Evolutionary conservation across 2,329 filamentous ascomycete species (phyloP).

Genomic region (Fusarium sp.): DNA sequence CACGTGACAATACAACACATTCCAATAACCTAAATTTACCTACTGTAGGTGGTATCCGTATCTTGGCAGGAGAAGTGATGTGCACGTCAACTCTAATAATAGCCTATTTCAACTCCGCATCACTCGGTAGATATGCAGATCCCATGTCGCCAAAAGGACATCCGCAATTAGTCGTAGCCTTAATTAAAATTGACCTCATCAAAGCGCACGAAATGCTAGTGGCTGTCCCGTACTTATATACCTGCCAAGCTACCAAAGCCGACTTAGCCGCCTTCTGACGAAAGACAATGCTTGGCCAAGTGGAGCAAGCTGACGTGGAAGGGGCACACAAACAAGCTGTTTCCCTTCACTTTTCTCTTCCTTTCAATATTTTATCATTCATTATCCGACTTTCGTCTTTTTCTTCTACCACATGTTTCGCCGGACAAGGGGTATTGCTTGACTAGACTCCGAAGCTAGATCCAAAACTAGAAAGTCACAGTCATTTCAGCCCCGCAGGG

Average conservation of each 20-base stretch:
- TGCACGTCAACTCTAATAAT: background rate
- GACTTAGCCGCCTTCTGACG: slow-evolving; percentile 22
- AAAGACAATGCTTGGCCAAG: slow-evolving; percentile 38
- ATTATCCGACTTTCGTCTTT: background rate
- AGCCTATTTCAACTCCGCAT: background rate
- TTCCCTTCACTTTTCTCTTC: background rate
- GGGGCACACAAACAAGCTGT: background rate
- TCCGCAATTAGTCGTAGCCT: too few species aligned
- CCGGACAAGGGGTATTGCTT: slow-evolving; percentile 4
- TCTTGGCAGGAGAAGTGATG: background rate
- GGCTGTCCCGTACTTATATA: too few species aligned
- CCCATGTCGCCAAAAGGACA: background rate
- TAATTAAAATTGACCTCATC: background rate
- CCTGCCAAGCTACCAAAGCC: slow-evolving; percentile 34
- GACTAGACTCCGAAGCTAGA: slow-evolving; percentile 13
- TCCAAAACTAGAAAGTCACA: background rate
- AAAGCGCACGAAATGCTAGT: too few species aligned
- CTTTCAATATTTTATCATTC: background rate
- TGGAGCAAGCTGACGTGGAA: slow-evolving; percentile 44
- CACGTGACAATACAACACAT: too few species aligned
- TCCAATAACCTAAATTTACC: background rate
- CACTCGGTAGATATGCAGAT: background rate
- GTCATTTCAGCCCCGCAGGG: background rate
- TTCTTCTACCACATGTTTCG: slow-evolving; percentile 4
- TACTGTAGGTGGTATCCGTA: background rate